phyloP scores from a whole-genome alignment of 83 land plant genomes.

The Thuja plicata region DNA sequence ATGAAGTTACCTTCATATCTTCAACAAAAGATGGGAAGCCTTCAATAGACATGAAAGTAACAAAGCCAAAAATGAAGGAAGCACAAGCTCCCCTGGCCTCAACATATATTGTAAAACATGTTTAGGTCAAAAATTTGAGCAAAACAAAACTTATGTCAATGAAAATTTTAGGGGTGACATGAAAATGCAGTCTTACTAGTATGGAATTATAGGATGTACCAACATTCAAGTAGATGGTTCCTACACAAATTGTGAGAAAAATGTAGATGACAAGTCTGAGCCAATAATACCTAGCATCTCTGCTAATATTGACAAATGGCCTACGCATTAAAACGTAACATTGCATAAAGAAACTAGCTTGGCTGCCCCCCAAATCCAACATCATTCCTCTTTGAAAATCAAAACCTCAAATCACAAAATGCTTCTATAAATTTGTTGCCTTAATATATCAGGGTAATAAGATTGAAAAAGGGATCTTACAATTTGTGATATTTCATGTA shows the following conservation, averaged over 20 bases:
- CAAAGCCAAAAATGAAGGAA: constrained; percentile 81
- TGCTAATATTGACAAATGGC: constrained; percentile 80
- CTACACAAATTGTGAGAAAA: constrained; percentile 70
- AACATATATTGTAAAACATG: background rate
- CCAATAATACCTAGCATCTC: constrained; percentile 93
- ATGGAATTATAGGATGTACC: constrained; percentile 77
- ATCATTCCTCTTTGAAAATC: constrained; percentile 74
- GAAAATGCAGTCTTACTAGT: constrained; percentile 38
- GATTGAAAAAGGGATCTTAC: constrained; percentile 28
- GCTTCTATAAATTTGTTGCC: background rate
- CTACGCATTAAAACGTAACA: constrained; percentile 63
- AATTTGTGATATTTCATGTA: constrained; percentile 69
- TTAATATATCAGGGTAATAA: background rate
- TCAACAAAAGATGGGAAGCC: constrained; percentile 89
- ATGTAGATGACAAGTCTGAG: constrained; percentile 76
- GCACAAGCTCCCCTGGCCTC: constrained; percentile 84
- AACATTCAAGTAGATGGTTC: constrained; percentile 69
- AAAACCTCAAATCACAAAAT: background rate
- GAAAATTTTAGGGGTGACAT: background rate
- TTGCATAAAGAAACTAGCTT: constrained; percentile 86
- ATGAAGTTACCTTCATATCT: constrained; percentile 69
- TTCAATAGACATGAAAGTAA: constrained; percentile 87
- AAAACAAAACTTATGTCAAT: background rate
- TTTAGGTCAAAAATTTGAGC: background rate
- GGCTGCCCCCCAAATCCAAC: constrained; percentile 77